Conservation (phyloP, 140 eudicot genomes). For the Senecio squalidus region DNA sequence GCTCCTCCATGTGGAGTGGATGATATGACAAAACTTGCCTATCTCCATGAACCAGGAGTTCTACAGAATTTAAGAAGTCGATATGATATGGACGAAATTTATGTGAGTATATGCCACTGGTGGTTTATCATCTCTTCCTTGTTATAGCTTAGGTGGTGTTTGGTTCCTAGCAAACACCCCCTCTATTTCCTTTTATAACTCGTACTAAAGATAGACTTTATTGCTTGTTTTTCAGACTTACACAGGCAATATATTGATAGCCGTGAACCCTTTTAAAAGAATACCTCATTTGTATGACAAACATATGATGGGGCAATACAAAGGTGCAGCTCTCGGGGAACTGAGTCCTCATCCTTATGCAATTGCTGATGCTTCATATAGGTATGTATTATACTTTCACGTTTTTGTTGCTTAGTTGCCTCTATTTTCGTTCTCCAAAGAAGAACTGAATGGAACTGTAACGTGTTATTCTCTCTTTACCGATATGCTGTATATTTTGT, state of each 20-base stretch:
- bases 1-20: conserved; percentile 82
- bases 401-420: no score
- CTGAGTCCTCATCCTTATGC: conserved; percentile 96
- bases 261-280: conserved; percentile 91
- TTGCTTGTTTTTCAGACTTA: conserved; percentile 64
- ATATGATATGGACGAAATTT: conserved; percentile 76
- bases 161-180: no score
- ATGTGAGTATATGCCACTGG: conserved; percentile 49
- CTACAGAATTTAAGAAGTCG: conserved; percentile 71
- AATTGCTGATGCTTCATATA: conserved; percentile 90
- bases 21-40: conserved; percentile 96
- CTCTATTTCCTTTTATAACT: neutral
- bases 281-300: conserved; percentile 76
- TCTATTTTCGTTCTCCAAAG: neutral
- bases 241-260: conserved; percentile 89
- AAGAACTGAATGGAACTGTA: no score
- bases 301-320: conserved; percentile 74
- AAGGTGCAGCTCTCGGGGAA: conserved; percentile 73
- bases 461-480: no score
- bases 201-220: conserved; percentile 4
- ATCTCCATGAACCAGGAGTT: conserved; percentile 97
- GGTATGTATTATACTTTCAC: conserved; percentile 38
- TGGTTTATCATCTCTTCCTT: neutral
- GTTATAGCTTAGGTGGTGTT: no score
- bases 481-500: no score